These are phyloP conservation scores for Pleurotus djamor DNA, from an alignment of 768 basidiomycete genomes.

Conservation along the genomic window DNA sequence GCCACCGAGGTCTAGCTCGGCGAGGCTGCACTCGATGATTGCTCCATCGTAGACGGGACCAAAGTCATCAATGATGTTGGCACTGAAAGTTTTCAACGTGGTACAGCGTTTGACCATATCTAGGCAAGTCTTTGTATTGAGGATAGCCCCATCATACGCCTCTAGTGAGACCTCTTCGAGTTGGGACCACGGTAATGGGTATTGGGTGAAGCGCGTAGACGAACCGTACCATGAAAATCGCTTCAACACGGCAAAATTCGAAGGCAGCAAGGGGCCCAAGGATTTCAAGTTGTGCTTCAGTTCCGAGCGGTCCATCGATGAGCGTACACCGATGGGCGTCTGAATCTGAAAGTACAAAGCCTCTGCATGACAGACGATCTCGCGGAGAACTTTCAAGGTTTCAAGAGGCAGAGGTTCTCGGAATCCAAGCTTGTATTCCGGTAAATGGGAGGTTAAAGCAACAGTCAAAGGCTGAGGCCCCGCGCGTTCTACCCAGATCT, in stretches of 20 bases:
- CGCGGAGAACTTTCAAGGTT: background rate
- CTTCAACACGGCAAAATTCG: background rate
- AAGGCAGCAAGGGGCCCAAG: background rate
- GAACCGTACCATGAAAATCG: background rate
- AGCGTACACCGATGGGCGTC: background rate
- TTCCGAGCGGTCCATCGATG: background rate
- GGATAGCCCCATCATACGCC: background rate
- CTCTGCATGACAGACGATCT: background rate
- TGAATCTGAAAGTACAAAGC: background rate
- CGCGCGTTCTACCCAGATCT: background rate
- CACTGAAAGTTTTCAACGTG: background rate
- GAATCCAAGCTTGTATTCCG: background rate
- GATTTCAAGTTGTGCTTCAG: background rate
- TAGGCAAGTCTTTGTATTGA: background rate
- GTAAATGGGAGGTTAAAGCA: background rate
- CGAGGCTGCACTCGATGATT: background rate
- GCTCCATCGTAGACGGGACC: background rate
- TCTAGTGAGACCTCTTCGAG: background rate
- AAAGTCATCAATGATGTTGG: background rate
- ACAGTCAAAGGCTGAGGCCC: background rate
- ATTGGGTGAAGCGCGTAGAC: background rate
- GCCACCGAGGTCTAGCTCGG: background rate
- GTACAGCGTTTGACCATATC: background rate
- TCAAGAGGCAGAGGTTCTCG: background rate
- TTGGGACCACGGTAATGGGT: background rate